Evolutionary conservation across 169 alveolate genomes (phyloP).

Genomic region (Neospora caninum): DNA sequence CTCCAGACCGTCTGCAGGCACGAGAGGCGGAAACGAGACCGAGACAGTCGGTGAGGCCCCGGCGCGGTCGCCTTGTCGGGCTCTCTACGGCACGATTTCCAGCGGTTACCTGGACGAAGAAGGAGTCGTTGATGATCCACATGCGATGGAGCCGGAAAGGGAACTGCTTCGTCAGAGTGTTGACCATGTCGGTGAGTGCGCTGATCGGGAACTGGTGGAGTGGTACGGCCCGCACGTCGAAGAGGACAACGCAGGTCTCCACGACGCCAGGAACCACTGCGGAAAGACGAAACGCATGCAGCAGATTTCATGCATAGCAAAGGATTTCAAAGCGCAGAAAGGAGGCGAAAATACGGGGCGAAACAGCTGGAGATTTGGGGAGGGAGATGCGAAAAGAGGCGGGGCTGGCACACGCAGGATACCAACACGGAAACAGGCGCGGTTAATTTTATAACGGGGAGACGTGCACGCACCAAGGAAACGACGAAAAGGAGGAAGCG

Average conservation of each 20-base stretch:
- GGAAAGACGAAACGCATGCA: background rate
- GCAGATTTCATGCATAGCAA: background rate
- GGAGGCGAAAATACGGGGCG: background rate
- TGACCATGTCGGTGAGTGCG: slow-evolving; percentile 76
- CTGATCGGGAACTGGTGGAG: slow-evolving; percentile 75
- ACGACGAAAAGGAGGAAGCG: too few relatives aligned
- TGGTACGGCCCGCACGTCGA: slow-evolving; percentile 77
- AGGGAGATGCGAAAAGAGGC: background rate
- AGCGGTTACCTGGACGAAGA: slow-evolving; percentile 70
- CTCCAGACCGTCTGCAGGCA: slow-evolving; percentile 70
- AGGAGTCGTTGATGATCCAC: slow-evolving; percentile 78
- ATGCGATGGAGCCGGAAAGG: slow-evolving; percentile 77
- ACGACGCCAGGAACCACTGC: slow-evolving; percentile 78
- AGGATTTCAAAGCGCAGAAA: background rate
- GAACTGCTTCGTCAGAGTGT: slow-evolving; percentile 77
- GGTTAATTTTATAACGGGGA: too few relatives aligned
- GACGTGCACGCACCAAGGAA: too few relatives aligned
- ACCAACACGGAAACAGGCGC: too few relatives aligned
- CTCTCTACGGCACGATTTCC: too few relatives aligned
- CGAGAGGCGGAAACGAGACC: background rate
- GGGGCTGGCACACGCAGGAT: too few relatives aligned
- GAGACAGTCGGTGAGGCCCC: too few relatives aligned
- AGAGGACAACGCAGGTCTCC: slow-evolving; percentile 75
- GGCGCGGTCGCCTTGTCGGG: too few relatives aligned
- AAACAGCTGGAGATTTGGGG: background rate